Evolutionary conservation across 2,329 filamentous ascomycete species (phyloP).

Genomic region (Fusarium torulosum): DNA sequence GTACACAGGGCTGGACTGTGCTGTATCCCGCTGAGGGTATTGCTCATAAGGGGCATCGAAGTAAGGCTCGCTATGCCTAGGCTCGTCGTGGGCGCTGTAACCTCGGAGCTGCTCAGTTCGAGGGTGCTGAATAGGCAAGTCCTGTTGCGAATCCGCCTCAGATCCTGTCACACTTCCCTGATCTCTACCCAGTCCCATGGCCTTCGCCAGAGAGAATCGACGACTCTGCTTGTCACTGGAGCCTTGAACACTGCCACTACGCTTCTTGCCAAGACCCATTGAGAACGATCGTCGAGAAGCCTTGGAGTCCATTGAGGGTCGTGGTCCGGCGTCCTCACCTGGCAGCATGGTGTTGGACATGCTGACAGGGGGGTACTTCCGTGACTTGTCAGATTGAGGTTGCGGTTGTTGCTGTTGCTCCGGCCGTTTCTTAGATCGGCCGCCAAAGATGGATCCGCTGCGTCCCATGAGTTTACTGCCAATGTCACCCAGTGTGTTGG

Average conservation of each 20-base stretch:
- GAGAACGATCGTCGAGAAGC: conserved; percentile 77
- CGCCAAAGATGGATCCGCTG: conserved; percentile 84
- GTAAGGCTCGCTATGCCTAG: conserved; percentile 54
- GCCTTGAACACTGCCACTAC: conserved; percentile 73
- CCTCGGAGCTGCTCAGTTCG: conserved; percentile 49
- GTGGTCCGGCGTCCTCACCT: conserved; percentile 62
- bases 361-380: conserved; percentile 89
- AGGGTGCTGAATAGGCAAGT: conserved; percentile 64
- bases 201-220: conserved; percentile 79
- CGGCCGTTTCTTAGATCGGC: conserved; percentile 65
- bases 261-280: conserved; percentile 76
- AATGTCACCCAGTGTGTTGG: conserved; percentile 82
- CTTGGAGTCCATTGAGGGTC: conserved; percentile 78
- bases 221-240: conserved; percentile 69
- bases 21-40: conserved; percentile 52
- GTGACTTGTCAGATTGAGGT: conserved; percentile 69
- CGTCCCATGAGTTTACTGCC: conserved; percentile 88
- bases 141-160: conserved; percentile 64
- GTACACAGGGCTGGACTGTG: conserved; percentile 54
- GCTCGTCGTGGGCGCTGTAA: conserved; percentile 54
- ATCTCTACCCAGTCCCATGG: conserved; percentile 71
- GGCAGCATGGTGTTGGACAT: conserved; percentile 80
- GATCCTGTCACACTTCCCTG: conserved; percentile 61
- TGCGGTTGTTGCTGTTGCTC: conserved; percentile 65
- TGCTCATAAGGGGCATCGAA: conserved; percentile 58